Evolutionary conservation across 2,329 filamentous ascomycete species (phyloP), one percentile per base, ranked within the genome.

Genomic region (Exophiala phaeomuriformis): DNA sequence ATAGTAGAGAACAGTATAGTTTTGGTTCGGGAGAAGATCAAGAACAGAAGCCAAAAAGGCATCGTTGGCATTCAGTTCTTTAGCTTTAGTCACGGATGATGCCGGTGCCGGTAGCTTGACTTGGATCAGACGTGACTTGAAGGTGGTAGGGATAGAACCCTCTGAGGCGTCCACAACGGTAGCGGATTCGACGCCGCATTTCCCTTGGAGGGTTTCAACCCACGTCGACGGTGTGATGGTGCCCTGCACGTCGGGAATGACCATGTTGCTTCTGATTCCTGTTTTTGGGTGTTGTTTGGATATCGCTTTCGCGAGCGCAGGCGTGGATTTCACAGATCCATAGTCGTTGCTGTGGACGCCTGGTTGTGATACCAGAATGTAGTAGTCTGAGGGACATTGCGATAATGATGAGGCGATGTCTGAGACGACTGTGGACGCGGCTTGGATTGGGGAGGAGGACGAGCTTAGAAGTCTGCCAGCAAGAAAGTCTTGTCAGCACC

Each of bases 311-410:
- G 52, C 49, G 8, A 63, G 53, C 71, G 74, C 78, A 65, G 75
- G 80, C 61, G 75, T 75, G 58, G 73, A 72, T 66, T 69, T 66
- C 69, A 71, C 66, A 63, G 73, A 71, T 61, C 73, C 71, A 64
- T 91, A 83, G 68, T 95, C 88, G 58, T 76, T 74, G 40, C 82
- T 79, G 61, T 84, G 82, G 52, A 90, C 77, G 61, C 86, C 85
- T 7, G 86, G 83, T 67, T 95, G 89, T 31, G 82, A 81, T 57
- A 94, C 79, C 61, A 96, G 69, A 53, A 94, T 73, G 71, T 95
- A 95, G 62, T 79, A 79, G 47, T 83, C 77, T 19, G 86, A 89
- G 1, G 85, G 84, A 70, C 89, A 95, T 50, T 72, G 69, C 37
- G 76, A 73, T 29, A 95, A 78, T 30, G 69, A 68, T 12, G 68